Percentiles rank a stretch among this genome's conserved stretches.
Conservation (phyloP, 2,329 filamentous ascomycete genomes). For the Trichoderma sp. region DNA sequence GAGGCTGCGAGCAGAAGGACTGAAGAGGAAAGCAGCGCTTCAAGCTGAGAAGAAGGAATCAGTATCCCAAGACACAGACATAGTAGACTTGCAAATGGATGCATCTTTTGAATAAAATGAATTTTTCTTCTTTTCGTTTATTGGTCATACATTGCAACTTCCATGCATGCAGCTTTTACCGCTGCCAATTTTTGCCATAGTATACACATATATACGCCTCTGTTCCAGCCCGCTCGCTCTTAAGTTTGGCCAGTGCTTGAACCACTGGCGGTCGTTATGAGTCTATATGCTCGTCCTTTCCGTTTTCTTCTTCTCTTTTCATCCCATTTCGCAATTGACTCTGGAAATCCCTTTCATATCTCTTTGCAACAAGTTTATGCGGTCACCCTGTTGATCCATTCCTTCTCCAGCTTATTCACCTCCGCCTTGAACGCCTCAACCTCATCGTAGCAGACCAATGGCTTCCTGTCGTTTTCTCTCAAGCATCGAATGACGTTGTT, state of each 20-base stretch:
- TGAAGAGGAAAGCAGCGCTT: conserved; percentile 55
- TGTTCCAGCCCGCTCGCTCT: conserved; percentile 29
- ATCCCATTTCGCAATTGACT: not conserved
- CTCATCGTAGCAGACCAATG: conserved; percentile 93
- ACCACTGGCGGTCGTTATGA: not conserved
- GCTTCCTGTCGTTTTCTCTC: conserved; percentile 80
- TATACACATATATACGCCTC: conserved; percentile 38
- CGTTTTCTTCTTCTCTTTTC: not conserved
- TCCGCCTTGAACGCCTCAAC: conserved; percentile 89
- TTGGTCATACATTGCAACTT: conserved; percentile 36
- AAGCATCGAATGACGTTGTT: conserved; percentile 78
- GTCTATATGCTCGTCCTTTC: not conserved
- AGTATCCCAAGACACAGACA: conserved; percentile 28
- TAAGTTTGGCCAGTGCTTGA: conserved; percentile 11
- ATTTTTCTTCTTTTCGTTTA: not conserved
- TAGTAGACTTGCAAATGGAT: conserved; percentile 31
- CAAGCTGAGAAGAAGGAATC: conserved; percentile 32
- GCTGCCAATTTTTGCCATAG: conserved; percentile 38
- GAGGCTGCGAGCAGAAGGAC: conserved; percentile 61
- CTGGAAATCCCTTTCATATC: not conserved
- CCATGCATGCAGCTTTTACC: conserved; percentile 40
- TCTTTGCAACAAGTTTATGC: conserved; percentile 37
- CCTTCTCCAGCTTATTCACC: conserved; percentile 82
- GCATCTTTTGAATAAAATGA: not conserved
- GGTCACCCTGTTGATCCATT: conserved; percentile 84